Evolutionary conservation across 495 filamentous ascomycete genomes (phyloP), one percentile per base, ranked within the genome.

Genomic region (Patellaria atrata): DNA sequence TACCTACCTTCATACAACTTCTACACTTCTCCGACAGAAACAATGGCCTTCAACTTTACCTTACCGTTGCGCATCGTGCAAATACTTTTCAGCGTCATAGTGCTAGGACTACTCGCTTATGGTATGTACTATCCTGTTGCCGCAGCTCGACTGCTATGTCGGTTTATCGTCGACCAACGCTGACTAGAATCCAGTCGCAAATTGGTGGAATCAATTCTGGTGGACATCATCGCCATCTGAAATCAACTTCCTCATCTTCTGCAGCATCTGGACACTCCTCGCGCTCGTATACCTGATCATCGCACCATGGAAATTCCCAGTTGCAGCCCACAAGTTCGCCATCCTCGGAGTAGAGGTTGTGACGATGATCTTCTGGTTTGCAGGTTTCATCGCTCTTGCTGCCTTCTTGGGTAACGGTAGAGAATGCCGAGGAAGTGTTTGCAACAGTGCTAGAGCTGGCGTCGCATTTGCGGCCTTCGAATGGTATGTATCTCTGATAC

Each of bases 351-450:
- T 78, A 20, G 78, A 86, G 41, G 57, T 58, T 27, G 29, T 87
- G 9, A 85, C 82, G n/a, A 75, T 72, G 63, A 65, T 86, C 23
- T 85, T 87, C 63, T 91, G 84, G 84, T 84, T 93, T 52, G 73
- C 75, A 0, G 82, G 81, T 17, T 79, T 79, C 40, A 74, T 91
- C 50, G 80, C 80, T 0, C 48, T 83, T 1, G 80, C 73, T 2
- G 74, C 71, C 3, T 61, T 64, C 37, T 52, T 79, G 27, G 66
- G 63, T 12, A 51, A 65, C 3, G n/a, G n/a, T n/a, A 37, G 69
- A 4, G 31, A 50, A 26, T 78, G 73, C 36, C 50, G 49, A 7
- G 61, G 58, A 3, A 54, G 54, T 22, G 53, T 58, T 7, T 77
- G 74, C 40, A 47, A 41, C 9, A 56, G 61, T 2, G 54, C 67